Percentiles rank a stretch among this genome's conserved stretches.
These are phyloP conservation scores for Solanum tarapatanum DNA, from an alignment of 257 asterid species.

Conservation along the genomic window DNA sequence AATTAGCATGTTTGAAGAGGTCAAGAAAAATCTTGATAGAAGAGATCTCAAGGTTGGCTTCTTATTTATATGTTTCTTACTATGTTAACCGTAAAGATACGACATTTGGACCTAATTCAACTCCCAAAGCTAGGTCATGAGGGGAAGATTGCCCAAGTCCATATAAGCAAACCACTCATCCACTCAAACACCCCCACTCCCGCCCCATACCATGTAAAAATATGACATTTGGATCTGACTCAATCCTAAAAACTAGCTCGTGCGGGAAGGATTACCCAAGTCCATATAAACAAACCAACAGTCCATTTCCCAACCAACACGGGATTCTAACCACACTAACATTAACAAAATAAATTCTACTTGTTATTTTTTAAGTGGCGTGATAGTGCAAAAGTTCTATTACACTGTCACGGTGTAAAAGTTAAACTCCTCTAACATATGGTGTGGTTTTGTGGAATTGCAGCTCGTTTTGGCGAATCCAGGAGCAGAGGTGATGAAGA, in stretches of 20 bases:
- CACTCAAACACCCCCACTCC: not conserved
- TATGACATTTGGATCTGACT: not conserved
- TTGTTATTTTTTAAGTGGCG: not conserved
- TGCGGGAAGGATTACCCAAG: not conserved
- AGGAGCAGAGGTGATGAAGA: slow-evolving; percentile 85
- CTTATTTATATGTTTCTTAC: not conserved
- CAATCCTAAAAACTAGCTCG: not conserved
- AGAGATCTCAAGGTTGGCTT: slow-evolving; percentile 57
- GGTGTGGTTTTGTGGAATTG: not conserved
- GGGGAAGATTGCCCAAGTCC: not conserved
- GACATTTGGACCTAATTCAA: not conserved
- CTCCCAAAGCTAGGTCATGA: not conserved
- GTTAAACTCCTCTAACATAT: not conserved
- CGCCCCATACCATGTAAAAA: not conserved
- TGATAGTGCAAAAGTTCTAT: not conserved
- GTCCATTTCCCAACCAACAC: not conserved
- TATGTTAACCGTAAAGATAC: not conserved
- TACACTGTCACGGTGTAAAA: not conserved
- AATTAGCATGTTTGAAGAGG: slow-evolving; percentile 82
- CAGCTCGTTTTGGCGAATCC: slow-evolving; percentile 80
- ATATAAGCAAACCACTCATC: not conserved
- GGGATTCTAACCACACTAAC: not conserved
- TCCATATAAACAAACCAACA: not conserved
- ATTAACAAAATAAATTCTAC: not conserved
- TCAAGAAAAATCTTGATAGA: slow-evolving; percentile 58